Percentiles rank a stretch among this genome's conserved stretches.
These are phyloP conservation scores for Penstemon barbatus DNA, from an alignment of 257 asterid species.

Conservation along the genomic window DNA sequence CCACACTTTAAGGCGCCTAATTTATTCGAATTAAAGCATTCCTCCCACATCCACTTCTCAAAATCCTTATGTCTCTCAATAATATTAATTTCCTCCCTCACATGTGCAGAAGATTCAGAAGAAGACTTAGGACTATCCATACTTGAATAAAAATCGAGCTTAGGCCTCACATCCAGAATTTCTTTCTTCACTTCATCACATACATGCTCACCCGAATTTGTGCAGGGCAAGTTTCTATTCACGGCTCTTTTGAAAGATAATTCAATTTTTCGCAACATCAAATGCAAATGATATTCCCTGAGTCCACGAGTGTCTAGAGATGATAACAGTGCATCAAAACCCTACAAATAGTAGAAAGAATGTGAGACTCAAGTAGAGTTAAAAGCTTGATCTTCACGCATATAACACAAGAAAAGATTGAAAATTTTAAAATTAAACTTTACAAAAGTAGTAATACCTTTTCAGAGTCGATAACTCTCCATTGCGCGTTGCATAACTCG, in stretches of 20 bases:
- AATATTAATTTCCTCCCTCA: slow-evolving; percentile 36
- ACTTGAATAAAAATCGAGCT: slow-evolving; percentile 26
- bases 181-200: slow-evolving; percentile 31
- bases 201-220: slow-evolving; percentile 22
- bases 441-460: slow-evolving; percentile 44
- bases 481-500: slow-evolving; percentile 57
- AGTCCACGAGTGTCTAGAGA: slow-evolving; percentile 80
- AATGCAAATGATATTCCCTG: slow-evolving; percentile 81
- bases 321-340: slow-evolving; percentile 67
- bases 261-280: slow-evolving; percentile 72
- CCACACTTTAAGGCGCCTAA: slow-evolving; percentile 51
- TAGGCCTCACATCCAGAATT: slow-evolving; percentile 32
- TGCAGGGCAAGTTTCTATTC: slow-evolving; percentile 32
- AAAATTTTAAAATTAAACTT: too few relatives aligned
- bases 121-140: slow-evolving; percentile 32
- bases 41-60: slow-evolving; percentile 79
- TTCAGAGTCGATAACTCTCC: slow-evolving; percentile 84
- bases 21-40: slow-evolving; percentile 44
- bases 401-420: neutral
- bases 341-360: slow-evolving; percentile 42
- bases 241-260: slow-evolving; percentile 55
- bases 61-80: slow-evolving; percentile 49
- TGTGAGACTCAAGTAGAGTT: neutral
- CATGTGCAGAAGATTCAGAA: slow-evolving; percentile 37
- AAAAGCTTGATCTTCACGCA: neutral